Base-by-base conservation (phyloP, 306 rosid genomes). In the Purshia tridentata region DNA sequence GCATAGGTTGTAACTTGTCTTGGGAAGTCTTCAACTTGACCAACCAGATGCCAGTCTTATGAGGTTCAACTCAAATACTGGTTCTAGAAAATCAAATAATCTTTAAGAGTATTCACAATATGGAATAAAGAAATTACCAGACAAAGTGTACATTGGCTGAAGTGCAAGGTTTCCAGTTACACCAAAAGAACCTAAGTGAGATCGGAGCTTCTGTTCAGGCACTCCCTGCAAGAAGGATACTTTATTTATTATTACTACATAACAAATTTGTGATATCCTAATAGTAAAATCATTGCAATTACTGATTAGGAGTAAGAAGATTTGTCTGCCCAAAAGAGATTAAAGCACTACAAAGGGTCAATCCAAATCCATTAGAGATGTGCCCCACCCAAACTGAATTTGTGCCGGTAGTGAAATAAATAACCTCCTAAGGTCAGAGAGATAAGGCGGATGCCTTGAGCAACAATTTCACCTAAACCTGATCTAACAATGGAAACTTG, bases 101-200 rank as follows among this genome's bases (percentile, higher is more conserved):
- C 18, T 67, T 58, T 22, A n/a, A 59, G 35, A 64, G 29, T 23
- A 41, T 69, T 68, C 29, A 49, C 4, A 46, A 23, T 53, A 58
- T 11, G 35, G 19, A 48, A 71, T 39, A 54, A 57, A 60, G 67
- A 77, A 29, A 16, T 78, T 85, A 94, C 99, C 99, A 70, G 99
- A 95, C 80, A 94, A 87, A 47, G 99, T 91, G 86, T 95, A 95
- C 99, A 95, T 95, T 4, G 99, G 99, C 80, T 95, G 99, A 79
- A 95, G 93, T 10, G 99, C 99, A n/a, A 95, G 99, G 83, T 91
- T 95, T 86, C 99, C 99, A 37, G 98, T 91, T 6, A 95, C 98
- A 87, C 99, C 99, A 51, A 95, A 84, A 69, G 99, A 95, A 79
- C 99, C 98, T 15, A 95, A 82, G 82, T 95, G 99, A 77, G 87